Base-by-base conservation (phyloP, 495 filamentous ascomycete genomes). In the Penicillium fimorum region DNA sequence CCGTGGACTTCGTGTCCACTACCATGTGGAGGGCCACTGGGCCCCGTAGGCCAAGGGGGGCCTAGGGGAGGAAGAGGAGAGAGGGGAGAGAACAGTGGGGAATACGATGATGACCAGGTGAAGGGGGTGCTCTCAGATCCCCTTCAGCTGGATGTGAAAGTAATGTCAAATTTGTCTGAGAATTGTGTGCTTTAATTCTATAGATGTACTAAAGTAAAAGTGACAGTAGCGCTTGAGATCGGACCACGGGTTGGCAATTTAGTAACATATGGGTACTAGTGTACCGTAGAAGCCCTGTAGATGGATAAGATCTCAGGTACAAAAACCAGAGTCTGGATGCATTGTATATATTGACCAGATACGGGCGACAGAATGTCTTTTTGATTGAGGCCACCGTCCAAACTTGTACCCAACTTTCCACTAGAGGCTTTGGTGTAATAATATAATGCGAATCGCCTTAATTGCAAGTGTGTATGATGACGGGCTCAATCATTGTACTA, bases 1-100 rank as follows among this genome's bases (percentile, higher is more conserved):
- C 17, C 48, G 48, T 35, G 48, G 48, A 25, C 22, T 49, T 4
- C 45, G 45, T 1, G n/a, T 56, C 18, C 47, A 56, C 46, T 18
- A 40, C 11, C 32, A 37, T n/a, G 6, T 54, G 38, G 50, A 43
- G 22, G 13, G 5, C 5, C 32, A 22, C 37, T 52, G 37, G 38
- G 50, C 22, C 37, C 25, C 32, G 25, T 5, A 42, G 24, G 35
- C 13, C n/a, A 27, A 27, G 10, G 37, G 13, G 11, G 38, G 13
- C 1, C 4, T 25, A 11, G 13, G n/a, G 18, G 13, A 0, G 20
- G 37, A 22, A 5, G 48, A 4, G 49, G 24, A 30, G 49, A 25
- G 30, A 30, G 45, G 45, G 45, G 45, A 29, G 37, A n/a, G 35
- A 30, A n/a, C 15, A 41, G 37, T 29, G 50, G 25, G 38, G 33